Evolutionary conservation across 2,329 filamentous ascomycete species (phyloP), one percentile per base, ranked within the genome.

Genomic region (Trichoderma atrobrunneum): DNA sequence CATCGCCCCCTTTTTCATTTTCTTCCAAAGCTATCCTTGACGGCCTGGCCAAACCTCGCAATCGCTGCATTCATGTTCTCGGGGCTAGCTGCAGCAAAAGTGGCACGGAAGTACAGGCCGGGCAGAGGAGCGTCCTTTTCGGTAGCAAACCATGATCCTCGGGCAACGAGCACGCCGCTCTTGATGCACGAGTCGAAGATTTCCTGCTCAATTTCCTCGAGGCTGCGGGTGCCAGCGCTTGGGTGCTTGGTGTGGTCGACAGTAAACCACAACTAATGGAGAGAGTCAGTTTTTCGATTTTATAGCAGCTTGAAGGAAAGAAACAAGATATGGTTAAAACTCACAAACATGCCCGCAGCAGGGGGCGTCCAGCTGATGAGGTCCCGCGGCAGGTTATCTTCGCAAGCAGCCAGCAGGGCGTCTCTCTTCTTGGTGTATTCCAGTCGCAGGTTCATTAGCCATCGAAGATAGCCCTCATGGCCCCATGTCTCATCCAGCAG

Each of bases 401-500:
- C 93, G 79, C 94, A 98, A 0, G 95, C 94, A 8, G 87, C 86
- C 6, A 97, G 85, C 72, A 99, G 88, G 30, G 89, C 87, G 78
- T 98, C 88, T 71, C 96, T 86, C 73, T 95, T 89, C 75, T 85
- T 84, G 1, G 95, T 96, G 79, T 99, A 99, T 81, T 94, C 89
- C 77, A 89, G 81, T 61, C 94, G 89, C 77, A 98, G 84, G 79
- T 93, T 88, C 79, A 96, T 92, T 74, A 99, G 84, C 96, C 96
- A 99, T 78, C 91, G 87, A 28, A 99, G 82, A 79, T 97, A 99
- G 2, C 95, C 95, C 56, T 89, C 87, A 78, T 99, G 96, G 28
- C 95, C 96, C 96, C 96, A 99, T 64, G 91, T 90, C 81, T 97
- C 94, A 75, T 99, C 96, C 2, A 99, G 86, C 26, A 99, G 85